Base-by-base conservation (phyloP, 1,284 basidiomycete species). In the Caloboletus inedulis region DNA sequence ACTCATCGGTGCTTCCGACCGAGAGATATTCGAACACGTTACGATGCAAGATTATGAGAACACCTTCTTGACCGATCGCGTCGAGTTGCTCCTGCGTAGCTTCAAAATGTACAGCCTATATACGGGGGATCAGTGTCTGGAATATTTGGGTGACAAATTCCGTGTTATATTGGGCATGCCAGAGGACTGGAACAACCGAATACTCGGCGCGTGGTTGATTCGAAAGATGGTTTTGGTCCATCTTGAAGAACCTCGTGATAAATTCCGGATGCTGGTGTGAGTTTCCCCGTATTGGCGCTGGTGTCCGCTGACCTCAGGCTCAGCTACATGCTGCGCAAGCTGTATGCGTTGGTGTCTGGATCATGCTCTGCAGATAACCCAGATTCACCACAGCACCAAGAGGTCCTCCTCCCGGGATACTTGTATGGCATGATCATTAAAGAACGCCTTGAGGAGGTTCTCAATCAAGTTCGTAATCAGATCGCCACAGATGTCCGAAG, bases 401-500 rank as follows among this genome's bases (percentile, higher is more conserved):
- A 99, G 69, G 94, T 98, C 42, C 82, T 99, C 14, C 84, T 99
- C 36, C 96, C 97, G 1, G 97, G 97, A 31, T 87, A 81, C 61
- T 73, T 99, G 27, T 98, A 98, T 69, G 90, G 87, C 47, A 97
- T 97, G 89, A 98, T 99, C 66, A 90, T 99, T 76, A 98, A 98
- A 74, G 97, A 99, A 72, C 86, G 93, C 57, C 78, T 99, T 55
- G 96, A 98, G 62, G 97, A 98, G 70, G 87, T 85, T 18, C 73
- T 98, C 47, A 87, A 82, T 61, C 81, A 81, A 56, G 82, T 98
- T 62, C 83, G 88, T 46, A 75, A 74, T 49, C 88, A 84, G 61
- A 89, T 98, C 58, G 73, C 75, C 18, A 74, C 77, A 50, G 97
- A 99, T 65, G 80, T 97, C 18, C 73, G 84, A 30, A 81, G 85